Percentiles rank a stretch among this genome's conserved stretches.
phyloP scores from a whole-genome alignment of 495 filamentous ascomycete species.

The Hyphodiscus hymeniophilus region DNA sequence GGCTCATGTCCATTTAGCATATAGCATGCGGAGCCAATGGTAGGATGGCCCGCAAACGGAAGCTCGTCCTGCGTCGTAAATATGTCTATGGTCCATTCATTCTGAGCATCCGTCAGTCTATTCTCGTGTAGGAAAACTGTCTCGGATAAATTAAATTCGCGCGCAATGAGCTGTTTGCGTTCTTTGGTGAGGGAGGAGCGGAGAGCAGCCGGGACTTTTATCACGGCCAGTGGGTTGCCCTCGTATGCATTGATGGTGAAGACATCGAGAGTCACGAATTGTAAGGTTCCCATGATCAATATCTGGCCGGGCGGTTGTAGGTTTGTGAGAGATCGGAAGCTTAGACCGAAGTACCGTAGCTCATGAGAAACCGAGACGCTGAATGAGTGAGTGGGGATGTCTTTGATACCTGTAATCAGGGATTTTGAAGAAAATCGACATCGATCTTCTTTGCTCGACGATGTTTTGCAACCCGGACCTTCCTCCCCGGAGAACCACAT shows the following conservation, averaged over 20 bases:
- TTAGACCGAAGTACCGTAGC: too few relatives aligned
- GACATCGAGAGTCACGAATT: conserved; percentile 58
- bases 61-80: conserved; percentile 56
- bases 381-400: too few relatives aligned
- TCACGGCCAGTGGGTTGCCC: conserved; percentile 66
- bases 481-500: too few relatives aligned
- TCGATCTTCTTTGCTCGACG: too few relatives aligned
- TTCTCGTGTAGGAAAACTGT: conserved; percentile 59
- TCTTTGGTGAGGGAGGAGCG: conserved; percentile 28
- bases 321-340: too few relatives aligned
- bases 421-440: too few relatives aligned
- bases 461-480: too few relatives aligned
- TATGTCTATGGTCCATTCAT: conserved; percentile 52
- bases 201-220: conserved; percentile 36
- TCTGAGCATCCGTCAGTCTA: background rate
- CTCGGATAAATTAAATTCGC: conserved; percentile 81
- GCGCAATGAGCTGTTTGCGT: conserved; percentile 56
- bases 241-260: conserved; percentile 49
- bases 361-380: too few relatives aligned
- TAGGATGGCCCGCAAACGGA: conserved; percentile 73
- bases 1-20: conserved; percentile 22
- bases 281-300: too few relatives aligned
- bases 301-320: too few relatives aligned
- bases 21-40: conserved; percentile 59
- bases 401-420: too few relatives aligned